Base-by-base conservation (phyloP, 768 basidiomycete species). In the Flagelloscypha sp. region DNA sequence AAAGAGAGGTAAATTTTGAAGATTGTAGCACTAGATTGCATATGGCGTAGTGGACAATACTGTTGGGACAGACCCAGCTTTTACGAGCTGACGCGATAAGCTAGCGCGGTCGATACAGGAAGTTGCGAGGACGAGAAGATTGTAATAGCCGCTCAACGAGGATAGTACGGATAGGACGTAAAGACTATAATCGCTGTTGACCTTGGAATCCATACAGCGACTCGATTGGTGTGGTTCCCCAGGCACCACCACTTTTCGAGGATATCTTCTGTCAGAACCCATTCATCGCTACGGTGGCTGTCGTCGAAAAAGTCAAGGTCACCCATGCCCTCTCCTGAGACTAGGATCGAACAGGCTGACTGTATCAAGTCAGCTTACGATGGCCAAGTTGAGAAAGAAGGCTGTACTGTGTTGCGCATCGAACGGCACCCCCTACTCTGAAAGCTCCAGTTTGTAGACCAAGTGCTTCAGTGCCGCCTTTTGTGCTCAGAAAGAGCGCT, bases 231-330 rank as follows among this genome's bases (percentile, higher is more conserved):
- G 4, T 48, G 48, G 48, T 85, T 79, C 0, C 89, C 89, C 27
- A 83, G 52, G 47, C 84, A 85, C 86, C 87, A 93, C 90, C 90
- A 92, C 50, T 82, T 86, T 56, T 93, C 90, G 16, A 92, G 45
- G 57, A 74, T 61, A 33, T 80, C 81, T 27, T 62, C 49, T 6
- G 57, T 57, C 35, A 69, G 33, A 35, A 20, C 32, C 36, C 38
- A 33, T 24, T 41, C 36, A 23, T 21, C 35, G 5, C 36, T 44
- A 36, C 33, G 35, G 11, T 33, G 25, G 21, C 39, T 12, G 31
- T 47, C 42, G 35, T 74, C 77, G 45, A 88, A 79, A 47, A 86
- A 79, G 49, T 89, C 84, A 6, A 90, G 64, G 3, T 65, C 58
- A 0, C 84, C 87, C 3, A 75, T 54, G 3, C 81, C 83, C 1